Conservation (phyloP, 2,329 filamentous ascomycete genomes). For the Colletotrichum sp. region DNA sequence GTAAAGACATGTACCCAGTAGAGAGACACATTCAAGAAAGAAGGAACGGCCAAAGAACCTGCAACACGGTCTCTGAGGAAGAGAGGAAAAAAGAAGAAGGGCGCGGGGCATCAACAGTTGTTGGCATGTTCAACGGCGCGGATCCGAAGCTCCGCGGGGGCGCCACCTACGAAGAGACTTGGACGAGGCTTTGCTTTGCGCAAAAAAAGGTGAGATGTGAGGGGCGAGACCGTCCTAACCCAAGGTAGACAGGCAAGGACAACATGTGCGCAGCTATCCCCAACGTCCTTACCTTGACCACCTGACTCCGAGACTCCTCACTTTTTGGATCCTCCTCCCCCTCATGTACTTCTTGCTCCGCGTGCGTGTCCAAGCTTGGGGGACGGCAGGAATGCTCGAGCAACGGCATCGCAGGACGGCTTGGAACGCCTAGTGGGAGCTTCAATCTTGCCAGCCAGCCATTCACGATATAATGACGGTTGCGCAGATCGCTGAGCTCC, state of each 20-base stretch:
- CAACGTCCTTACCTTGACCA: background rate
- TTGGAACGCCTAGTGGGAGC: background rate
- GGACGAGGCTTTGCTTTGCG: background rate
- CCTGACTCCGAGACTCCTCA: background rate
- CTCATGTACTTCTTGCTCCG: background rate
- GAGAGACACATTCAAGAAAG: background rate
- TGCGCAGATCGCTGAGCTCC: background rate
- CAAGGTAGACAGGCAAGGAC: background rate
- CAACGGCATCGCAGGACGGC: background rate
- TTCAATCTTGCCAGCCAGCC: background rate
- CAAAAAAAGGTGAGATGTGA: background rate
- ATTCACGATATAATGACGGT: background rate
- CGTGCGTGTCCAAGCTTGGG: background rate
- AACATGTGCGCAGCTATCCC: background rate
- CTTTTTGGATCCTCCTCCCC: background rate
- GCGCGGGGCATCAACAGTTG: background rate
- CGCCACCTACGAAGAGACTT: background rate
- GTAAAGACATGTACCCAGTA: background rate
- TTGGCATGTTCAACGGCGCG: conserved; percentile 2
- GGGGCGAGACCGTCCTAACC: background rate
- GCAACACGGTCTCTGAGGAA: background rate
- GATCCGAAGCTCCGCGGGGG: background rate
- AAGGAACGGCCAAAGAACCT: background rate
- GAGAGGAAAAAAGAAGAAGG: background rate
- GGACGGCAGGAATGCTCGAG: background rate